phyloP scores from a whole-genome alignment of 306 rosid species.

The Prunus padus region DNA sequence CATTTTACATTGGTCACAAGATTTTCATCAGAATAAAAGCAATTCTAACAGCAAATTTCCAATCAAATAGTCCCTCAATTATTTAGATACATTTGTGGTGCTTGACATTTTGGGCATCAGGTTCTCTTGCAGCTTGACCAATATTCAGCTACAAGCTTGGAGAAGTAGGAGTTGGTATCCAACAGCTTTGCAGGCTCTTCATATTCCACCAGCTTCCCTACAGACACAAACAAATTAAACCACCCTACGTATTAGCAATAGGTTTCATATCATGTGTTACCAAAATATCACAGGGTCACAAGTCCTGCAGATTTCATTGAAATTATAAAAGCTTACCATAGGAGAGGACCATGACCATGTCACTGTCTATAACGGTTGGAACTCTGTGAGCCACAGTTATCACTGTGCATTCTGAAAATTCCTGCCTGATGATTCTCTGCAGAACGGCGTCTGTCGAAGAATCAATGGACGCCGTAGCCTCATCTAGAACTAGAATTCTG shows the following conservation, averaged over 20 bases:
- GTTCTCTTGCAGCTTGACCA: slow-evolving; percentile 66
- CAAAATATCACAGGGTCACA: not conserved
- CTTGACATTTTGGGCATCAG: slow-evolving; percentile 6
- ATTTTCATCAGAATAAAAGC: too few relatives aligned
- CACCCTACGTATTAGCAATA: not conserved
- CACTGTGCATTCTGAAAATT: slow-evolving; percentile 72
- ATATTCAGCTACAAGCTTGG: slow-evolving; percentile 77
- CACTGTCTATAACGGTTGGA: slow-evolving; percentile 76
- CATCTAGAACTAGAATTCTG: slow-evolving; percentile 72
- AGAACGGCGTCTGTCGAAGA: slow-evolving; percentile 65
- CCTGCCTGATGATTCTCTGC: slow-evolving; percentile 61
- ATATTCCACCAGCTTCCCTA: slow-evolving; percentile 71
- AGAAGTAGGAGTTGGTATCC: slow-evolving; percentile 62
- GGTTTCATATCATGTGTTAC: not conserved
- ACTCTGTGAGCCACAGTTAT: slow-evolving; percentile 69
- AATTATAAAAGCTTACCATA: slow-evolving; percentile 42
- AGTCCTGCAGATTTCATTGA: not conserved
- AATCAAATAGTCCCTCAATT: too few relatives aligned
- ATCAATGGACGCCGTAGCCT: slow-evolving; percentile 84
- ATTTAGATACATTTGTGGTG: too few relatives aligned
- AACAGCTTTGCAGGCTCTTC: slow-evolving; percentile 66
- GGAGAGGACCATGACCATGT: slow-evolving; percentile 74
- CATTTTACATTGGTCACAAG: too few relatives aligned
- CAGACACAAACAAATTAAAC: not conserved
- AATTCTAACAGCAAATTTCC: too few relatives aligned